Base-by-base conservation (phyloP, 805 yeast species). In the Metschnikowia rubicola region DNA sequence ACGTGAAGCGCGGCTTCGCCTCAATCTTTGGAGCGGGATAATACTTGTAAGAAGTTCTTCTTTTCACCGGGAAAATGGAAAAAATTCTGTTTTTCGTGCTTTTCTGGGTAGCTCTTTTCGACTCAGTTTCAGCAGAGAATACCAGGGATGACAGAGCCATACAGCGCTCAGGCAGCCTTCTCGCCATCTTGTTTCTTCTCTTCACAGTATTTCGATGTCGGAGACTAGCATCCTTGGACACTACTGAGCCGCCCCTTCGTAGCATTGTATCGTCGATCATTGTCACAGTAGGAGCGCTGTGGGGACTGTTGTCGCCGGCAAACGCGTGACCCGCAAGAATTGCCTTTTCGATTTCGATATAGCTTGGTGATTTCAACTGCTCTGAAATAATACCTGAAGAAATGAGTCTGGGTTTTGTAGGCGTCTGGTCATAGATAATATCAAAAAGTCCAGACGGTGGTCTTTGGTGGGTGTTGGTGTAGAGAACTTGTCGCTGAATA, bases 51-150 rank as follows among this genome's bases (percentile, higher is more conserved):
- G 74, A 68, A 1, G 65, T 63, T 33, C 59, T 63, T 35, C 74
- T 53, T 39, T 57, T 63, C 5, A 70, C 71, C 6, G 74, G 74
- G 42, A 70, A 71, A 28, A 60, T 36, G 35, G 63, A 68, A 30
- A 49, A 44, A 29, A 57, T 29, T 39, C 30, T 46, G 34, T 44
- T 47, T 13, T 30, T 28, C 9, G 34, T 38, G 11, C 33, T 12
- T 12, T 32, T 41, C 28, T 35, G 51, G 32, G 19, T 45, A 28
- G 39, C 26, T 17, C 9, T 33, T 34, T 26, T 30, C 32, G 28
- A 26, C 40, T 21, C 41, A 28, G 51, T 42, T 31, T 30, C 54
- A 3, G 10, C 39, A 9, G 52, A 45, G 30, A 45, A 45, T 7
- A 46, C 51, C 41, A 53, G 54, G 5, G 53, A 40, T 17, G 41